Percentiles rank a stretch among this genome's conserved stretches.
Conservation (phyloP, 23 red algal species). For the Chondrus crispus region DNA sequence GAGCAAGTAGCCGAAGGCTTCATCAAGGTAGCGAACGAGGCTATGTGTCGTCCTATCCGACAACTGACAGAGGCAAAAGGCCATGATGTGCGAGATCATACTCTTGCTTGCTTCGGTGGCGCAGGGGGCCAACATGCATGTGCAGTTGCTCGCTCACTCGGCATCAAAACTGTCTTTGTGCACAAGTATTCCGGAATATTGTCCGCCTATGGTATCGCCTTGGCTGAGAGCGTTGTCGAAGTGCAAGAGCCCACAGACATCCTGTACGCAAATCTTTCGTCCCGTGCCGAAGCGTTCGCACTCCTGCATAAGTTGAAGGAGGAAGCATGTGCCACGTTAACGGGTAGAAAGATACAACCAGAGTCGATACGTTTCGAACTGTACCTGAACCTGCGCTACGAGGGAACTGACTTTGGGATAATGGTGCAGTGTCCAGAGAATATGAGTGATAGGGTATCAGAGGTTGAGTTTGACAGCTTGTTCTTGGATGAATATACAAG, state of each 20-base stretch:
- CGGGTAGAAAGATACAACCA: neutral
- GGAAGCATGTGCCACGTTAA: neutral
- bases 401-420: constrained; percentile 91
- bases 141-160: constrained; percentile 77
- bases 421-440: constrained; percentile 74
- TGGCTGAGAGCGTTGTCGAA: constrained; percentile 92
- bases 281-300: constrained; percentile 14
- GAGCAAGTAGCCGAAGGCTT: constrained; percentile 95
- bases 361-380: constrained; percentile 49
- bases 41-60: constrained; percentile 99
- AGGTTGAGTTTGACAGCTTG: constrained; percentile 40
- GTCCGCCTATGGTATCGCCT: constrained; percentile 94
- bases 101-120: constrained; percentile 93
- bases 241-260: constrained; percentile 69
- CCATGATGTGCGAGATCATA: constrained; percentile 82
- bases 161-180: constrained; percentile 81
- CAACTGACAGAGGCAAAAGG: constrained; percentile 91
- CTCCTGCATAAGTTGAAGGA: constrained; percentile 22
- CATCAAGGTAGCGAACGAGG: constrained; percentile 93
- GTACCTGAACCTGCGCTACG: constrained; percentile 91
- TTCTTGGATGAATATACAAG: constrained; percentile 69
- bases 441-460: neutral
- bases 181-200: constrained; percentile 94
- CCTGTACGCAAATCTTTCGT: constrained; percentile 7
- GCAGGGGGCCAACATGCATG: constrained; percentile 99